These are phyloP conservation scores for Ascochyta lentis DNA, from an alignment of 2,329 filamentous ascomycete species.

Conservation along the genomic window DNA sequence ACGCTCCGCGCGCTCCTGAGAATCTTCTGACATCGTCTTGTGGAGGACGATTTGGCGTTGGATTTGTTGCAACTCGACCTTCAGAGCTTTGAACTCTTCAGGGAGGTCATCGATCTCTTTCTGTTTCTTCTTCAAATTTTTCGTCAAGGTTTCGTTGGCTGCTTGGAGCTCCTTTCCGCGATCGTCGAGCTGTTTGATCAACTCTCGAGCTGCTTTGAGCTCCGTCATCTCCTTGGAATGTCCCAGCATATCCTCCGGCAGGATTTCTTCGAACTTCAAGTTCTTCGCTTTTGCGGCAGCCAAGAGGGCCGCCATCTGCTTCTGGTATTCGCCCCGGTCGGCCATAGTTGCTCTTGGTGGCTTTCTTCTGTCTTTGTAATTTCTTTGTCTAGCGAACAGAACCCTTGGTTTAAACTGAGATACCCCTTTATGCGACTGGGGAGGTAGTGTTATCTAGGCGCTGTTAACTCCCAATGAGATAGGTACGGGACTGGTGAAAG, in stretches of 20 bases:
- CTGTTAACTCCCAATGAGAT: not conserved
- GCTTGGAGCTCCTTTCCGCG: slow-evolving; percentile 18
- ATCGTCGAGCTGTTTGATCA: slow-evolving; percentile 24
- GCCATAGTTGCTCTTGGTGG: slow-evolving; percentile 10
- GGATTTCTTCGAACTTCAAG: slow-evolving; percentile 22
- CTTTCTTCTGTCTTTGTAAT: not conserved
- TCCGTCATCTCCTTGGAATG: slow-evolving; percentile 19
- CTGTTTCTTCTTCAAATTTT: slow-evolving; percentile 23
- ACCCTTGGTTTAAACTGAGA: not conserved
- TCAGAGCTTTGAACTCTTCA: slow-evolving; percentile 19
- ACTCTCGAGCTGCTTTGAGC: slow-evolving; percentile 22
- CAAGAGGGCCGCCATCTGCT: slow-evolving; percentile 22
- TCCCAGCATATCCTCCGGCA: slow-evolving; percentile 20
- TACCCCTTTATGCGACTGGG: not conserved
- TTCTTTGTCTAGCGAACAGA: not conserved
- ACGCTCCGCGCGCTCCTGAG: slow-evolving; percentile 17
- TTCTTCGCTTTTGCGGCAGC: slow-evolving; percentile 19
- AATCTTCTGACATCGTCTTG: slow-evolving; percentile 16
- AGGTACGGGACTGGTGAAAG: not conserved
- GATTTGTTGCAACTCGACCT: slow-evolving; percentile 28
- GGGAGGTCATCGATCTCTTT: slow-evolving; percentile 22
- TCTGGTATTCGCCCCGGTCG: slow-evolving; percentile 21
- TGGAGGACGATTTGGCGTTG: slow-evolving; percentile 18
- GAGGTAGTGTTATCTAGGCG: not conserved
- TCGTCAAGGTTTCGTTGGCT: slow-evolving; percentile 11